Percentiles rank a stretch among this genome's conserved stretches.
Evolutionary conservation across 2,329 filamentous ascomycete genomes (phyloP).

Genomic region (Periconia macrospinosa): DNA sequence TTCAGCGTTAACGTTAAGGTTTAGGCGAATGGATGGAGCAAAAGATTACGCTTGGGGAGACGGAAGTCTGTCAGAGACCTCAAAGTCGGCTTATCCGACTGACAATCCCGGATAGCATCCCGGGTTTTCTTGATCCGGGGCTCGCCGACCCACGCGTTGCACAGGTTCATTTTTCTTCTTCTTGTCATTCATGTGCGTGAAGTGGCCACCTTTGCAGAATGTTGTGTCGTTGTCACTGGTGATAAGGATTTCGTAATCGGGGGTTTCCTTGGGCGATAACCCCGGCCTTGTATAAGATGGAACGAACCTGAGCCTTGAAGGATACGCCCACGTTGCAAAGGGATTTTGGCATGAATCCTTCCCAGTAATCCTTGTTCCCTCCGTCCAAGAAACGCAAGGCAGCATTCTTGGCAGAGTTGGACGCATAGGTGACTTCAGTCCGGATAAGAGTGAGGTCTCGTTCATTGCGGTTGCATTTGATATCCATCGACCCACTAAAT

Average conservation of each 20-base stretch:
- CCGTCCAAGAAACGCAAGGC: background rate
- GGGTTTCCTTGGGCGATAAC: background rate
- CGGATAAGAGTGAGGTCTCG: no score
- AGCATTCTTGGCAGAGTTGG: no score
- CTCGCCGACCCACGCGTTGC: background rate
- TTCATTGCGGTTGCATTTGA: no score
- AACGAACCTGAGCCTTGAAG: background rate
- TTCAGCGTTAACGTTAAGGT: background rate
- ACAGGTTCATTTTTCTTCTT: background rate
- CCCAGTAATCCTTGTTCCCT: background rate
- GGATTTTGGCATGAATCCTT: background rate
- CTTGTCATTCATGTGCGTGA: background rate
- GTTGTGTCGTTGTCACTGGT: background rate
- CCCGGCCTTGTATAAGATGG: background rate
- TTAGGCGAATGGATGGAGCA: background rate
- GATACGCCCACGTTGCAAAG: background rate
- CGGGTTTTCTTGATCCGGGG: background rate
- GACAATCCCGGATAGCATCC: background rate
- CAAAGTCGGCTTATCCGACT: background rate
- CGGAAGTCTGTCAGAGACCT: background rate
- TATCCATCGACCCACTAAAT: no score
- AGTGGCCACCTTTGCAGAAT: background rate
- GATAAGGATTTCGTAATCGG: background rate
- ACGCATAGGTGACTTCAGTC: no score
- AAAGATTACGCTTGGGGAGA: background rate